phyloP scores from a whole-genome alignment of 179 eudicot genomes.

The Amaranthus tricolor region DNA sequence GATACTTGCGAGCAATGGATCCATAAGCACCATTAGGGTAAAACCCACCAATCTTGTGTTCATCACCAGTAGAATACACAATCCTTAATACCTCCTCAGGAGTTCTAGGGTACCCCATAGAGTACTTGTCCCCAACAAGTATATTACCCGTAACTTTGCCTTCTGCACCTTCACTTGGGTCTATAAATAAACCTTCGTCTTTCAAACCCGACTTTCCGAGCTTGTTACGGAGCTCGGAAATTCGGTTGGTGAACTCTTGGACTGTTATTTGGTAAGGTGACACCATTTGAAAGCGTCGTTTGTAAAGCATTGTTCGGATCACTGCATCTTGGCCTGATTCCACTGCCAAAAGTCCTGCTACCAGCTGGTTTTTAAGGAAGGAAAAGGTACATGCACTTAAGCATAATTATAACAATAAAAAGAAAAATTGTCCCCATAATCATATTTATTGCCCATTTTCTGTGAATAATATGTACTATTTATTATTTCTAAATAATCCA shows the following conservation, averaged over 20 bases:
- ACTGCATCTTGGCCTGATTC: slow-evolving; percentile 93
- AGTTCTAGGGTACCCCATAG: slow-evolving; percentile 53
- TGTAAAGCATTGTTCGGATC: slow-evolving; percentile 62
- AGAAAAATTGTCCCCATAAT: no score
- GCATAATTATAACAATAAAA: no score
- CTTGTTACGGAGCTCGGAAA: slow-evolving; percentile 58
- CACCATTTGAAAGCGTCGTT: slow-evolving; percentile 38
- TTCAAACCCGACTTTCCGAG: slow-evolving; percentile 53
- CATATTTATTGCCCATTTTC: no score
- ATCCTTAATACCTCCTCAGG: slow-evolving; percentile 73
- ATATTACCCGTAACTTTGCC: slow-evolving; percentile 51
- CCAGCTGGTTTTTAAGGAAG: slow-evolving; percentile 42
- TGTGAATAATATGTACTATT: no score
- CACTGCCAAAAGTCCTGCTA: slow-evolving; percentile 77
- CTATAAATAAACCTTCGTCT: slow-evolving; percentile 66
- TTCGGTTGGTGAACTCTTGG: slow-evolving; percentile 55
- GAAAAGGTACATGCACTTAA: no score
- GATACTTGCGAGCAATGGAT: slow-evolving; percentile 39
- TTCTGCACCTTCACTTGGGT: slow-evolving; percentile 38
- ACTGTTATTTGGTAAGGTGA: slow-evolving; percentile 59
- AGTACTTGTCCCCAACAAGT: slow-evolving; percentile 51
- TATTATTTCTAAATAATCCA: no score
- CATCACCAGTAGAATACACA: slow-evolving; percentile 59
- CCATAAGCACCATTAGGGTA: slow-evolving; percentile 74
- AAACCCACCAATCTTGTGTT: slow-evolving; percentile 56